A percentile compares a stretch with the other conserved stretches of the same genome.
Evolutionary conservation across 306 rosid species (phyloP).

Genomic region (Fagus sylvatica): DNA sequence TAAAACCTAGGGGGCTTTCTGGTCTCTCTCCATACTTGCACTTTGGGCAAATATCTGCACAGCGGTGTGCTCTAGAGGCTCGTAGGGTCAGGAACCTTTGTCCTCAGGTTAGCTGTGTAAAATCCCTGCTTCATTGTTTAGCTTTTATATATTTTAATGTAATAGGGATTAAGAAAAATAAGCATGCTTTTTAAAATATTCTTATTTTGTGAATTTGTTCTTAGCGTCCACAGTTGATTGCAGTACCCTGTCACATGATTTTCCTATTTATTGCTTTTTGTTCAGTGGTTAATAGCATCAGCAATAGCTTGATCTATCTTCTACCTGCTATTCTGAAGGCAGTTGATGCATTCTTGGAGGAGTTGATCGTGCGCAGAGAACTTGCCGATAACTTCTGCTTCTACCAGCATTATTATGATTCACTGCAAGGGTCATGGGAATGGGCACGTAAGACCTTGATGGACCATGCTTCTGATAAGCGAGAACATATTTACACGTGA

Average conservation of each 20-base stretch:
- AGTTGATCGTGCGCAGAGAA: constrained; percentile 86
- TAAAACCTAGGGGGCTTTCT: constrained; percentile 71
- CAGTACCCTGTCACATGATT: background rate
- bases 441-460: constrained; percentile 93
- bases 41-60: constrained; percentile 90
- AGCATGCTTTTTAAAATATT: background rate
- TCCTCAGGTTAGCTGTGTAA: constrained; percentile 59
- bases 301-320: constrained; percentile 9
- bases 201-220: background rate
- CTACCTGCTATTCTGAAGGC: constrained; percentile 56
- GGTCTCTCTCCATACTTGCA: constrained; percentile 94
- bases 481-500: constrained; percentile 76
- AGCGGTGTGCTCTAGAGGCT: constrained; percentile 94
- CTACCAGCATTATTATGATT: constrained; percentile 85
- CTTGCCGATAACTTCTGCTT: constrained; percentile 92
- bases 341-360: constrained; percentile 77
- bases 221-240: background rate
- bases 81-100: constrained; percentile 41
- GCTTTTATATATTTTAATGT: background rate
- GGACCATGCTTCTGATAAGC: constrained; percentile 77
- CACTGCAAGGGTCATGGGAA: constrained; percentile 86
- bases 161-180: background rate
- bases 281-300: constrained; percentile 8
- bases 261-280: background rate
- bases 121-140: background rate